phyloP scores from a whole-genome alignment of 2,329 filamentous ascomycete species.

The Penicillium sp. region DNA sequence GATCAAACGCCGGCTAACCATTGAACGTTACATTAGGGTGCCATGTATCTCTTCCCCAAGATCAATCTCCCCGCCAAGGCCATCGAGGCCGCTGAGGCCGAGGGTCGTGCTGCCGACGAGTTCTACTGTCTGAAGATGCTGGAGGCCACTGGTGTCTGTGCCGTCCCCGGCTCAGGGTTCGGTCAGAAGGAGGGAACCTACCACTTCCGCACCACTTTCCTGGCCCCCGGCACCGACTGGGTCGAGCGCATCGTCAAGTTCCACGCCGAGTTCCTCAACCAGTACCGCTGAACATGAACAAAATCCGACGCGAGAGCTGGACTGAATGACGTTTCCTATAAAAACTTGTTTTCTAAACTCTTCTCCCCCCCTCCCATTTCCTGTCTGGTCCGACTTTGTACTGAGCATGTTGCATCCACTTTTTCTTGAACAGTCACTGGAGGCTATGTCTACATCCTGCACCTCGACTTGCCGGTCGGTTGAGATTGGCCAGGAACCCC shows the following conservation, averaged over 20 bases:
- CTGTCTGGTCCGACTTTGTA: neutral
- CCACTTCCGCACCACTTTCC: conserved; percentile 95
- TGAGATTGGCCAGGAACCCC: neutral
- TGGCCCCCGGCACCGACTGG: conserved; percentile 95
- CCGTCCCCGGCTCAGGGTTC: conserved; percentile 88
- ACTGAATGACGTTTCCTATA: neutral
- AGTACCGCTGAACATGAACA: conserved; percentile 48
- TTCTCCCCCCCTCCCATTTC: neutral
- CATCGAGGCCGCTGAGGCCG: conserved; percentile 64
- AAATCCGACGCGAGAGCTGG: neutral
- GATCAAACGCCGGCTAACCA: too few relatives aligned
- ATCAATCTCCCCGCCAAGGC: conserved; percentile 75
- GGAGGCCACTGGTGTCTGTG: conserved; percentile 89
- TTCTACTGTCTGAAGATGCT: conserved; percentile 90
- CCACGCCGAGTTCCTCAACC: conserved; percentile 82
- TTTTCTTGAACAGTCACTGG: neutral
- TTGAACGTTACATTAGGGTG: conserved; percentile 52
- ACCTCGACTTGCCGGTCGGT: neutral
- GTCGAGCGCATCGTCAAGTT: conserved; percentile 80
- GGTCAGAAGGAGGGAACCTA: conserved; percentile 86
- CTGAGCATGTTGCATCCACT: neutral
- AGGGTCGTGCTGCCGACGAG: conserved; percentile 74
- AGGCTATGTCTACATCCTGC: neutral
- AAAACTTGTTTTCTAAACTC: neutral
- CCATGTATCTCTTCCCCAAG: conserved; percentile 98